Evolutionary conservation across 768 basidiomycete genomes (phyloP).

Genomic region (Pisolithus orientalis): DNA sequence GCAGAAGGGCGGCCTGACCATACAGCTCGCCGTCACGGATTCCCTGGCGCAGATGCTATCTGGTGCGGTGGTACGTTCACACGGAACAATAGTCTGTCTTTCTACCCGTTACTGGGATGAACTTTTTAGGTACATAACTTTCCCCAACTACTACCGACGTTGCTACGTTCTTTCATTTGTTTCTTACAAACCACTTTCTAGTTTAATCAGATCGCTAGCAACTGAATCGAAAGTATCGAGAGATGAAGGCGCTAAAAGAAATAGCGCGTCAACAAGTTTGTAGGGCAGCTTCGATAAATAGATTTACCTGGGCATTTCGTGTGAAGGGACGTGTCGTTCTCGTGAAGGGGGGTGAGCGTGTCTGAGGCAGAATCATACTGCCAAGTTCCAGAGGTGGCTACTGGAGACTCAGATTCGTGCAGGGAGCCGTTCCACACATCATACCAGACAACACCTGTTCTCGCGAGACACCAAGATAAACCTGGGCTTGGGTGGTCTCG

Average conservation of each 20-base stretch:
- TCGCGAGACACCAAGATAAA: constrained; percentile 45
- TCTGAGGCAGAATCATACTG: constrained; percentile 41
- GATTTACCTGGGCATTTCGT: constrained; percentile 5
- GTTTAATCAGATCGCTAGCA: constrained; percentile 45
- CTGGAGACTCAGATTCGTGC: constrained; percentile 21
- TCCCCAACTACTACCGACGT: no score
- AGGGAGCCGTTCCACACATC: neutral
- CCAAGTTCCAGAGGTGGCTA: constrained; percentile 43
- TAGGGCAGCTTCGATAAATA: constrained; percentile 7
- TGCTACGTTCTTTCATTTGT: no score
- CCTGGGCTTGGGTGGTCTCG: constrained; percentile 45
- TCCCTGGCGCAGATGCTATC: no score
- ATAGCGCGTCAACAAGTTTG: neutral
- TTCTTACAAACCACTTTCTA: constrained; percentile 28
- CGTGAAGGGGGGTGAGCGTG: constrained; percentile 35
- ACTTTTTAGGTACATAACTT: no score
- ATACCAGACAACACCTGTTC: constrained; percentile 30
- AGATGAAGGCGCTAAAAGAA: constrained; percentile 32
- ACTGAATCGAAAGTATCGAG: constrained; percentile 45
- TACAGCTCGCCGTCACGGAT: no score
- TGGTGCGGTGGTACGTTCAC: no score
- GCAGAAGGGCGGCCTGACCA: no score
- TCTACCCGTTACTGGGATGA: no score
- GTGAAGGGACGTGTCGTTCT: neutral
- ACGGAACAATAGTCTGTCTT: no score